These are phyloP conservation scores for Maudiozyma saulgeensis DNA, from an alignment of 805 yeast genomes.

Conservation along the genomic window DNA sequence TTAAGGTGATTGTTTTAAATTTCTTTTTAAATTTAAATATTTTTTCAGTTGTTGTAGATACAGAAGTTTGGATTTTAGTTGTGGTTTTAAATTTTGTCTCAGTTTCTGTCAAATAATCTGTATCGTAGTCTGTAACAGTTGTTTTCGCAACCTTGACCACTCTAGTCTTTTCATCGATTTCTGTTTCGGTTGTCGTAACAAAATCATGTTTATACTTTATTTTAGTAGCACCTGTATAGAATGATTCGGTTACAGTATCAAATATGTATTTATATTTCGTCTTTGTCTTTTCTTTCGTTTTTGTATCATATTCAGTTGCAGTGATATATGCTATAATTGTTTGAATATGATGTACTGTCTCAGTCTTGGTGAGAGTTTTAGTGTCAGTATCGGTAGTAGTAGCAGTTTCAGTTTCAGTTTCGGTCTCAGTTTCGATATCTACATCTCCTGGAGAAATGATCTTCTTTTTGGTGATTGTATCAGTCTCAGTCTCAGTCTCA, in stretches of 20 bases:
- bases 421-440: slow-evolving; percentile 2
- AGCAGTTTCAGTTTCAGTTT: slow-evolving; percentile 6
- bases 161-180: slow-evolving; percentile 12
- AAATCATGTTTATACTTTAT: slow-evolving; percentile 13
- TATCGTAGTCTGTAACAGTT: slow-evolving; percentile 18
- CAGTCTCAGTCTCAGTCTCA: slow-evolving; percentile 16
- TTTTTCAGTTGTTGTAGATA: not conserved
- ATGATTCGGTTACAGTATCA: slow-evolving; percentile 21
- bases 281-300: slow-evolving; percentile 10
- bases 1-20: slow-evolving; percentile 12
- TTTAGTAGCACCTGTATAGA: slow-evolving; percentile 12
- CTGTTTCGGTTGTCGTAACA: slow-evolving; percentile 20
- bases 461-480: slow-evolving; percentile 2
- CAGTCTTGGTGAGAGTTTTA: slow-evolving; percentile 8
- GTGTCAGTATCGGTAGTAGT: slow-evolving; percentile 8
- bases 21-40: slow-evolving; percentile 6
- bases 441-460: not conserved
- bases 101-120: slow-evolving; percentile 15
- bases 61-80: not conserved
- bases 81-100: slow-evolving; percentile 7
- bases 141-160: slow-evolving; percentile 16
- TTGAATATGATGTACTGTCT: slow-evolving; percentile 11
- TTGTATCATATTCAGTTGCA: slow-evolving; percentile 11
- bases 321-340: slow-evolving; percentile 1
- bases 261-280: slow-evolving; percentile 24